phyloP scores from a whole-genome alignment of 2,329 filamentous ascomycete genomes.

The Colletotrichum endophyticum region DNA sequence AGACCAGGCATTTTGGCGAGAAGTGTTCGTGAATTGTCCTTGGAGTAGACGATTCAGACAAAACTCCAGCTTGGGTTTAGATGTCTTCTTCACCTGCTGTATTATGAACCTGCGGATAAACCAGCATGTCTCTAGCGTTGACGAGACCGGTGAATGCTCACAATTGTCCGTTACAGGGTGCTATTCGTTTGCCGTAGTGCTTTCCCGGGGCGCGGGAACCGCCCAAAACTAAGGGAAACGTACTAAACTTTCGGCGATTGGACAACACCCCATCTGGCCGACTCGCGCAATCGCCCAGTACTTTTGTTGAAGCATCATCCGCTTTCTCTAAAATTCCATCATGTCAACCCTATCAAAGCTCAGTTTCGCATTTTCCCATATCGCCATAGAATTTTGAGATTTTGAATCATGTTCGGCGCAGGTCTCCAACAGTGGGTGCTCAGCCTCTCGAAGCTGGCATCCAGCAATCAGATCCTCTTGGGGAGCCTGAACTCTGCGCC shows the following conservation, averaged over 20 bases:
- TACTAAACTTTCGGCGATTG: background rate
- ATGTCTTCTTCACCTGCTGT: background rate
- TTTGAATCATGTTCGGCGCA: background rate
- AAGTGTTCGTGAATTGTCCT: rapidly evolving
- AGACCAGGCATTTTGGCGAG: background rate
- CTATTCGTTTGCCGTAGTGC: background rate
- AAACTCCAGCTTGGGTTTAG: rapidly evolving
- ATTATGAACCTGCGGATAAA: background rate
- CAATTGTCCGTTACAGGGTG: background rate
- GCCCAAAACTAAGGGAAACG: background rate
- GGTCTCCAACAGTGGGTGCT: background rate
- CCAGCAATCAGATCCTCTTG: background rate
- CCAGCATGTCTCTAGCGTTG: rapidly evolving
- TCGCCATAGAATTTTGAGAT: background rate
- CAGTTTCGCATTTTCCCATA: too few relatives aligned
- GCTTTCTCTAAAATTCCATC: rapidly evolving
- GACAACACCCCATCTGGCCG: background rate
- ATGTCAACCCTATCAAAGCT: rapidly evolving
- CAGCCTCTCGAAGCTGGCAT: background rate
- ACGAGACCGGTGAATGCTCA: background rate
- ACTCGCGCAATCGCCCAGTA: background rate
- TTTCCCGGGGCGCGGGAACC: background rate
- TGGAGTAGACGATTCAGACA: background rate
- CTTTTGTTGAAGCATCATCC: background rate
- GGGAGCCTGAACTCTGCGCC: background rate